These are phyloP conservation scores for Hyphodiscus sp. DNA, from an alignment of 2,329 filamentous ascomycete species.

Conservation along the genomic window DNA sequence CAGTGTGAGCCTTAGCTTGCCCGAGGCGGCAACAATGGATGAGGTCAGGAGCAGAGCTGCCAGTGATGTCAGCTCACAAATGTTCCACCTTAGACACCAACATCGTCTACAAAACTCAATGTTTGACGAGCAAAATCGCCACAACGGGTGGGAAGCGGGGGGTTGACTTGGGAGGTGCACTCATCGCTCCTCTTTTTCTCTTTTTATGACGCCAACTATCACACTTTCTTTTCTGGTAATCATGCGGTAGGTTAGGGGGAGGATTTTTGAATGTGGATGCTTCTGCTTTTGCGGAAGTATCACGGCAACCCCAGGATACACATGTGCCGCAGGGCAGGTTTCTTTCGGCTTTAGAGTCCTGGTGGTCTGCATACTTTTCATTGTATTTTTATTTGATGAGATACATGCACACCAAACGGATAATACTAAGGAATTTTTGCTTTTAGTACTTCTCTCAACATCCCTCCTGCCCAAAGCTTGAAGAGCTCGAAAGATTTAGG, in stretches of 20 bases:
- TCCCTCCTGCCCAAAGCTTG: too few relatives aligned
- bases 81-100: conserved; percentile 11
- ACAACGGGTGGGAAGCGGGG: neutral
- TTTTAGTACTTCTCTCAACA: too few relatives aligned
- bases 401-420: neutral
- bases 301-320: neutral
- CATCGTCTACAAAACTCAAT: conserved; percentile 12
- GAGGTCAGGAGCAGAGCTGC: conserved; percentile 13
- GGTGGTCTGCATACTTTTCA: conserved; percentile 1
- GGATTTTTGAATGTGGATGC: neutral
- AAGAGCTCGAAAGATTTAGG: too few relatives aligned
- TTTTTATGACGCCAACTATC: neutral
- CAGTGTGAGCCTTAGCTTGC: conserved; percentile 3
- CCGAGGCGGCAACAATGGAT: conserved; percentile 10
- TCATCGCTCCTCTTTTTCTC: neutral
- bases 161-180: neutral
- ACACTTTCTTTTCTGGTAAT: neutral
- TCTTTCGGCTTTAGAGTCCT: neutral
- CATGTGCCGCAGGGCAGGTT: neutral
- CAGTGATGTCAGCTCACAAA: conserved; percentile 13
- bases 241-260: neutral
- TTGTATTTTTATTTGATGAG: neutral
- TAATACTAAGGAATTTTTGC: too few relatives aligned
- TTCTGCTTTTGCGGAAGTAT: neutral
- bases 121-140: conserved; percentile 9